phyloP scores from a whole-genome alignment of 768 basidiomycete genomes.

The Mycena chlorophos region DNA sequence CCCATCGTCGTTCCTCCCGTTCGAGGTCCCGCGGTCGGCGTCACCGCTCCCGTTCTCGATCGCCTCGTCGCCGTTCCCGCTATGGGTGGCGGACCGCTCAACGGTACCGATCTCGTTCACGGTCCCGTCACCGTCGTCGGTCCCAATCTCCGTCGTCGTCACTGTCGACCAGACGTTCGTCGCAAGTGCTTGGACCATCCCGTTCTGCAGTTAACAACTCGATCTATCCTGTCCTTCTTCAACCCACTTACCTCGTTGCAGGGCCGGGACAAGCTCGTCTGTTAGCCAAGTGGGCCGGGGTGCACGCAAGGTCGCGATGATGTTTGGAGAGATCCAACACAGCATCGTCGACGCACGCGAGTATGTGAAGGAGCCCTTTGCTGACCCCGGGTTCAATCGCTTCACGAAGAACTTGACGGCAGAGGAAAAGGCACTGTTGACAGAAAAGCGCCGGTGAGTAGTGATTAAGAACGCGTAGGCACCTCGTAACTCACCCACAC shows the following conservation, averaged over 20 bases:
- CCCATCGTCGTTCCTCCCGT: not conserved
- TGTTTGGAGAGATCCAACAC: not conserved
- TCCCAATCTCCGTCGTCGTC: not conserved
- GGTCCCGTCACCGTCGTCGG: not conserved
- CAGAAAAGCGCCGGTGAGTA: conserved; percentile 9
- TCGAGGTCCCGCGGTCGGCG: not conserved
- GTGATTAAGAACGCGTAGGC: not conserved
- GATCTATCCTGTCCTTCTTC: too few relatives aligned
- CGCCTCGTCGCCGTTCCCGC: not conserved
- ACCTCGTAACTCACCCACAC: not conserved
- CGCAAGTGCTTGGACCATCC: too few relatives aligned
- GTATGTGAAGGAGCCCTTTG: not conserved
- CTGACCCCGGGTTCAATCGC: not conserved
- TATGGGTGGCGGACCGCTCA: not conserved
- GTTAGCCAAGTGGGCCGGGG: not conserved
- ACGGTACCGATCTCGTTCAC: too few relatives aligned
- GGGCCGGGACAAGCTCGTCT: not conserved
- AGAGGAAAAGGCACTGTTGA: not conserved
- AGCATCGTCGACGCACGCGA: not conserved
- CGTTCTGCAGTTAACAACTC: too few relatives aligned
- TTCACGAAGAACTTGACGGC: not conserved
- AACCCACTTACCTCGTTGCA: too few relatives aligned
- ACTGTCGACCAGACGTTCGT: not conserved
- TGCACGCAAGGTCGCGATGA: not conserved
- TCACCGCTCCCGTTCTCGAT: not conserved